phyloP scores from a whole-genome alignment of 108 stramenopile species.

The Craspedostauros australis region DNA sequence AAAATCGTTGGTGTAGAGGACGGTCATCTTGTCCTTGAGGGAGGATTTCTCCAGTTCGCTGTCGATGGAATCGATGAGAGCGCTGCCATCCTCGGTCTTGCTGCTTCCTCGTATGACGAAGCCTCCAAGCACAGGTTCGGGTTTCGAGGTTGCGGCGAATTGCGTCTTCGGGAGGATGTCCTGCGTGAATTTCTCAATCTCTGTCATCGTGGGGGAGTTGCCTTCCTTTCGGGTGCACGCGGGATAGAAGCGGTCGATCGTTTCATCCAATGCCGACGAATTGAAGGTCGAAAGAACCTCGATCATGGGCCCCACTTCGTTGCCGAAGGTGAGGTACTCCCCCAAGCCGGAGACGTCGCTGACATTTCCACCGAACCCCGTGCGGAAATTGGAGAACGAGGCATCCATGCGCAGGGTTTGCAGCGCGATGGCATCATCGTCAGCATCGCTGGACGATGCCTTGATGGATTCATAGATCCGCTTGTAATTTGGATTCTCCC shows the following conservation, averaged over 20 bases:
- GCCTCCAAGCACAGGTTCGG: constrained; percentile 52
- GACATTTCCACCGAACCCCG: too few species aligned
- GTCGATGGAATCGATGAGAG: constrained; percentile 66
- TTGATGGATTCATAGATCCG: too few species aligned
- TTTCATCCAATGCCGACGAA: constrained; percentile 3
- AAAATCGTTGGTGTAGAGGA: constrained; percentile 50
- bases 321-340: too few species aligned
- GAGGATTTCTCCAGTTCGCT: constrained; percentile 32
- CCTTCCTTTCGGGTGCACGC: constrained; percentile 61
- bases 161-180: constrained; percentile 54
- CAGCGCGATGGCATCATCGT: too few species aligned
- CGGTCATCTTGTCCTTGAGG: constrained; percentile 49
- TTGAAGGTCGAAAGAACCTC: constrained; percentile 9
- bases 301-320: too few species aligned
- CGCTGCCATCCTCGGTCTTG: constrained; percentile 44
- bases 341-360: too few species aligned
- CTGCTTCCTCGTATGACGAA: constrained; percentile 60
- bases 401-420: too few species aligned
- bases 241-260: constrained; percentile 41
- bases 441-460: too few species aligned
- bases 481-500: neutral
- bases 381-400: too few species aligned
- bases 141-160: constrained; percentile 40
- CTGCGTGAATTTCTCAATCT: constrained; percentile 39
- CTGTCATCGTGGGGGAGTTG: constrained; percentile 39